Base-by-base conservation (phyloP, 23 red algal genomes). In the Agarophyton chilense region DNA sequence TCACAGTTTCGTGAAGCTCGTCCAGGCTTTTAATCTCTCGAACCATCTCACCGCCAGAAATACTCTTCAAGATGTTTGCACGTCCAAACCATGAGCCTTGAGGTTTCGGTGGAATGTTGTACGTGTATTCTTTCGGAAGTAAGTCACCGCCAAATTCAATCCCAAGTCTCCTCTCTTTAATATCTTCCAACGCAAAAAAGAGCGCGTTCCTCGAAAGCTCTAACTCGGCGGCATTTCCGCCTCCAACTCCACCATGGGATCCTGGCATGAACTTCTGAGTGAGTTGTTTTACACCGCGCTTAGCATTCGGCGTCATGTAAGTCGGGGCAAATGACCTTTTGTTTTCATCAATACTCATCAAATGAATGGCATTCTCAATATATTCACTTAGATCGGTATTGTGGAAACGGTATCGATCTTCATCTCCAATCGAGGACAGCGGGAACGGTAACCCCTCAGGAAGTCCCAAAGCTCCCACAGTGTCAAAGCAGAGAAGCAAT, bases 321-420 rank as follows among this genome's bases (percentile, higher is more conserved):
- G 88, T 91, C 9, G 88, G 88, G 8, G 41, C 22, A 38, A 91
- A 91, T 12, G 72, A 41, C 24, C 45, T 52, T 57, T 55, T 39
- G 29, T 81, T 44, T 57, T 91, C 88, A 31, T 91, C 88, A 40
- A 91, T 91, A 31, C 58, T 72, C 61, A 91, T 22, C 44, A 60
- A 18, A 46, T 91, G 88, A 54, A 91, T 82, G 51, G 58, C 88
- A 36, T 91, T 81, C 52, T 82, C 76, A 44, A 91, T 65, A 38
- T 39, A 29, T 2, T 64, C 55, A 26, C 61, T 61, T 39, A 91
- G 40, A 35, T 55, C n/a, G 5, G 88, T 91, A 65, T 79, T 28
- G 52, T 91, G 88, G 60, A 91, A 91, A n/a, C 38, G 58, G 45
- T 91, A 91, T 41, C 62, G 45, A 56, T 46, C 26, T 22, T 91